Evolutionary conservation across 2,329 filamentous ascomycete species (phyloP).

Genomic region (Cryphonectria carpinicola): DNA sequence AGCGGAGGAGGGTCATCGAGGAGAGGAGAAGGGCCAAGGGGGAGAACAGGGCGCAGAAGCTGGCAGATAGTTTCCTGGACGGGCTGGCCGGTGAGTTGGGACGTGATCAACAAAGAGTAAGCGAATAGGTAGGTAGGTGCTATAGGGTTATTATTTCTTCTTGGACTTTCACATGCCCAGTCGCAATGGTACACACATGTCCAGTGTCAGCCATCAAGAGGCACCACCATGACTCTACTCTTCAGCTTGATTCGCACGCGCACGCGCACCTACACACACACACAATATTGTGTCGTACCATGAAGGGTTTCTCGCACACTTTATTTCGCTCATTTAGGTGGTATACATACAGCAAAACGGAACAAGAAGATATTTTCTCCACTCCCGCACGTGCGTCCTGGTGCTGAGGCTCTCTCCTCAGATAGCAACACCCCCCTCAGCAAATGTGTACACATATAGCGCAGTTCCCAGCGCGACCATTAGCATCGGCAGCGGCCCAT

Average conservation of each 20-base stretch:
- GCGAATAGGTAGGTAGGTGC: not conserved
- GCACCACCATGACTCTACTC: not conserved
- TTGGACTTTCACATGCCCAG: not conserved
- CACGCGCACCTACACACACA: not conserved
- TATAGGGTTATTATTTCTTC: not conserved
- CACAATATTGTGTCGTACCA: not conserved
- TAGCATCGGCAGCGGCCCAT: not conserved
- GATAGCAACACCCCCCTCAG: not conserved
- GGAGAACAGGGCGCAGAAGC: slow-evolving; percentile 63
- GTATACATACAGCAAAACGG: slow-evolving; percentile 1
- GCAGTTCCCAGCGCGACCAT: not conserved
- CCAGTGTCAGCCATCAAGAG: not conserved
- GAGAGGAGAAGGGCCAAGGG: slow-evolving; percentile 56
- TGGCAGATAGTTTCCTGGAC: slow-evolving; percentile 75
- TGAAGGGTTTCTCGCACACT: not conserved
- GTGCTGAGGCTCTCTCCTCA: not conserved
- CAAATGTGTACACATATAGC: not conserved
- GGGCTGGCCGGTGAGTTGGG: slow-evolving; percentile 48
- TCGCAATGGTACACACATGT: not conserved
- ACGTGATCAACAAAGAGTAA: slow-evolving; percentile 1
- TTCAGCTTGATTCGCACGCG: not conserved
- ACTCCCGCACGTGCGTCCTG: not conserved
- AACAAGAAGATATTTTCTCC: not conserved
- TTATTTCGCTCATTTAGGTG: slow-evolving; percentile 1
- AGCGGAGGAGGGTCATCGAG: slow-evolving; percentile 65